Evolutionary conservation across 2,329 filamentous ascomycete genomes (phyloP).

Genomic region (Pestalotiopsis fici): DNA sequence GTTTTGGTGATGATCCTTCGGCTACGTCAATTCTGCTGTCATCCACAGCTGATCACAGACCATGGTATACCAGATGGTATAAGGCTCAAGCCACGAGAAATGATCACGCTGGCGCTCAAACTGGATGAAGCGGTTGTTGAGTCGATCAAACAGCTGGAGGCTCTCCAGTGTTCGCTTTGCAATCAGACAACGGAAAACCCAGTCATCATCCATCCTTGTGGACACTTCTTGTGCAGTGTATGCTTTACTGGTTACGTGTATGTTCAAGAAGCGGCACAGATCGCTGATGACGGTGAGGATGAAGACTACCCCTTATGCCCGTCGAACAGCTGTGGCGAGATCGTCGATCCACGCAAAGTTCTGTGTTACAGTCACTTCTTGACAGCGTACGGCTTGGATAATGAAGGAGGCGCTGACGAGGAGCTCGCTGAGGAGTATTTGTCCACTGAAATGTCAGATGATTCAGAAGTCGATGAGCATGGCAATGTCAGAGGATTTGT

Average conservation of each 20-base stretch:
- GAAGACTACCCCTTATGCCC: not conserved
- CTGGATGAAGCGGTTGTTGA: conserved; percentile 17
- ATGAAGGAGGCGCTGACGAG: not conserved
- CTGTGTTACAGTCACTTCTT: conserved; percentile 24
- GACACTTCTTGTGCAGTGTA: conserved; percentile 26
- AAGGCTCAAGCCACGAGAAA: conserved; percentile 24
- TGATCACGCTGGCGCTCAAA: conserved; percentile 24
- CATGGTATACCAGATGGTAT: conserved; percentile 28
- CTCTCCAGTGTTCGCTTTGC: conserved; percentile 26
- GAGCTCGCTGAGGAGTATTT: conserved; percentile 9
- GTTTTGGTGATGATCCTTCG: conserved; percentile 79
- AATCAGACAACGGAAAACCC: conserved; percentile 19
- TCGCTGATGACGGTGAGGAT: conserved; percentile 4
- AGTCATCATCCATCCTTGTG: conserved; percentile 29
- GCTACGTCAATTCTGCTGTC: conserved; percentile 79
- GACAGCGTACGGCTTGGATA: conserved; percentile 17
- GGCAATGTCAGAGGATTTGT: conserved; percentile 9
- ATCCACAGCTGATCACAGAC: conserved; percentile 68
- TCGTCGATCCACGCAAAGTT: conserved; percentile 19
- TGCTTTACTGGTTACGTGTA: conserved; percentile 26
- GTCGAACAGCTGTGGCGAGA: conserved; percentile 10
- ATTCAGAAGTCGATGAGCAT: conserved; percentile 17
- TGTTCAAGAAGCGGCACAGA: conserved; percentile 3
- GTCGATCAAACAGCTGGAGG: conserved; percentile 15
- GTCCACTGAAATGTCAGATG: conserved; percentile 11